phyloP scores from a whole-genome alignment of 2,329 filamentous ascomycete genomes.

The Daldinia sp. region DNA sequence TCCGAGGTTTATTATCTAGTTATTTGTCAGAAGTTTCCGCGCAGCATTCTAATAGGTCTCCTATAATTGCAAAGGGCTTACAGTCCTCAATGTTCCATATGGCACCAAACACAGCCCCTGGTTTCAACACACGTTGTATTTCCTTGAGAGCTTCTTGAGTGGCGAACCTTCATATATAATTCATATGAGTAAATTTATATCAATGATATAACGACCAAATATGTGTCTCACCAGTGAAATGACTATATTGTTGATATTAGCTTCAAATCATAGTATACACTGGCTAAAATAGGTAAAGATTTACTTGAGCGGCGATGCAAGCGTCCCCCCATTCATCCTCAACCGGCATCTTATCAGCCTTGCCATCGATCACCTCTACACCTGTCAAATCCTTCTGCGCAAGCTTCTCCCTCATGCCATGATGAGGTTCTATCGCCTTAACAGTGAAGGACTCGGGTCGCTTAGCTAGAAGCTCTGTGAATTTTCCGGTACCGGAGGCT shows the following conservation, averaged over 20 bases:
- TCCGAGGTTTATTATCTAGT: constrained; percentile 72
- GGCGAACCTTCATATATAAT: constrained; percentile 69
- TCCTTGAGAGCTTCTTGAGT: constrained; percentile 71
- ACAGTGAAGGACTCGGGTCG: constrained; percentile 71
- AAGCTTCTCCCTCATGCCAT: constrained; percentile 73
- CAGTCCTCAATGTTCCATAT: constrained; percentile 83
- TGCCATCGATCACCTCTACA: constrained; percentile 68
- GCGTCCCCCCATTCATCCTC: constrained; percentile 72
- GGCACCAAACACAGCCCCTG: constrained; percentile 70
- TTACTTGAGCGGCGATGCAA: constrained; percentile 75
- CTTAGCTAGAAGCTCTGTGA: constrained; percentile 71
- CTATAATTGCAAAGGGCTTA: constrained; percentile 52
- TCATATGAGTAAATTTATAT: constrained; percentile 10
- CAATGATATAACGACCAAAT: neutral
- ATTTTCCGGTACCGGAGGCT: constrained; percentile 77
- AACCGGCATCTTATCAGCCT: constrained; percentile 68
- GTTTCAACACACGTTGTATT: constrained; percentile 74
- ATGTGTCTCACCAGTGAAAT: constrained; percentile 63
- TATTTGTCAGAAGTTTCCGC: constrained; percentile 28
- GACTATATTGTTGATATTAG: constrained; percentile 48
- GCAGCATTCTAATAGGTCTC: neutral
- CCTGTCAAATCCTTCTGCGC: constrained; percentile 66
- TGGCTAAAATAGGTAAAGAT: constrained; percentile 13
- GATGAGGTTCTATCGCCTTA: constrained; percentile 73
- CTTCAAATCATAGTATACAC: neutral